These are phyloP conservation scores for Metahyphopichia silvanorum DNA, from an alignment of 805 yeast species.

Conservation along the genomic window DNA sequence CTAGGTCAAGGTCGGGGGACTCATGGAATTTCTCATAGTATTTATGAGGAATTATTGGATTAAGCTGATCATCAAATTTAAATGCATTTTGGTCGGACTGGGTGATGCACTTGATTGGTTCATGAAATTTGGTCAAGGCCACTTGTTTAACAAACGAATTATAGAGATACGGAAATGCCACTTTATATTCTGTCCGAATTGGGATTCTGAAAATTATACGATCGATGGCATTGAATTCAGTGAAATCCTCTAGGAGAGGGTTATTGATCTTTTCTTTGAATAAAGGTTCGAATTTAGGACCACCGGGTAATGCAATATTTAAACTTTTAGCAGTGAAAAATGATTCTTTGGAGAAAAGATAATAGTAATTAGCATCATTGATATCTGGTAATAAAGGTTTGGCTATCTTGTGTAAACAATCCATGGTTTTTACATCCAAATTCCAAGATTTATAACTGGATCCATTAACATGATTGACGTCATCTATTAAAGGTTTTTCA, in stretches of 20 bases:
- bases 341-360: conserved; percentile 73
- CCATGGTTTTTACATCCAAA: conserved; percentile 57
- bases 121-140: conserved; percentile 57
- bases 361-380: conserved; percentile 55
- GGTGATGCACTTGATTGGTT: conserved; percentile 53
- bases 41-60: conserved; percentile 46
- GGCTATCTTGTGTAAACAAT: conserved; percentile 62
- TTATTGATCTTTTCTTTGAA: conserved; percentile 57
- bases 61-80: conserved; percentile 48
- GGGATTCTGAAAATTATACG: conserved; percentile 78
- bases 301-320: conserved; percentile 86
- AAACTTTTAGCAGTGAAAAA: conserved; percentile 90
- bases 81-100: conserved; percentile 54
- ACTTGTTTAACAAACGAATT: conserved; percentile 74
- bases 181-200: conserved; percentile 75
- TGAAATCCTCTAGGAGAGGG: conserved; percentile 69
- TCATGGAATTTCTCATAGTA: conserved; percentile 6
- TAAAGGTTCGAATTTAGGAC: conserved; percentile 92
- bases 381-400: conserved; percentile 66
- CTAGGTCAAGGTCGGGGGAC: conserved; percentile 29
- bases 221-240: conserved; percentile 88
- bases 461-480: conserved; percentile 58
- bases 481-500: conserved; percentile 65
- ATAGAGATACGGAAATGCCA: conserved; percentile 83
- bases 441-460: conserved; percentile 75